Base-by-base conservation (phyloP, 2,329 filamentous ascomycete species). In the Xylariales sp. region DNA sequence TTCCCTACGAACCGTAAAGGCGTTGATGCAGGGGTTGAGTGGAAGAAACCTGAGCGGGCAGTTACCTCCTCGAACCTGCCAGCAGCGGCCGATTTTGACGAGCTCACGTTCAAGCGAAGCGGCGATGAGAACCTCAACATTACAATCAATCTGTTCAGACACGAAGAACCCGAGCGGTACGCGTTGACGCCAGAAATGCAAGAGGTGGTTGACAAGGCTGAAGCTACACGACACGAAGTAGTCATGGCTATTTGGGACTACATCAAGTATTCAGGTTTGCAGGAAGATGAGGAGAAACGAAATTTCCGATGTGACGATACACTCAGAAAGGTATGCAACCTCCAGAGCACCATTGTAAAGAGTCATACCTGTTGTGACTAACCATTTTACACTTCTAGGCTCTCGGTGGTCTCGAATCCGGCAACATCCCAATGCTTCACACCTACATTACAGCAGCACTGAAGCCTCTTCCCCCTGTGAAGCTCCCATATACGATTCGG, bases 181-280 rank as follows among this genome's bases (percentile, higher is more conserved):
- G 78, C 80, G 50, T 66, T 97, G 18, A 93, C 82, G 61, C 80
- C 83, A 34, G 79, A 83, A 40, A 69, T 98, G 31, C 83, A 88
- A 10, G 85, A 94, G 34, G 76, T 97, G 12, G 71, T 97, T 14
- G 93, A 96, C 54, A 86, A 87, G 53, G 74, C 81, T 33, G 88
- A 95, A 61, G 91, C 88, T 35, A 91, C 93, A 19, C 83, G 89
- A 20, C 84, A 88, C 27, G 89, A 93, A 45, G 85, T 90, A 6
- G 81, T 95, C 19, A 87, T 94, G 72, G 90, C 86, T 12, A 76
- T 98, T 21, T 98, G 90, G 88, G 90, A 96, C 57, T 98, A 98
- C 54, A 86, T 95, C 48, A 83, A 88, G 50, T 74, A 86, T 15
- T 85, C 87, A 70, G 82, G 83, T 14, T 69, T 98, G 32, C 88